These are phyloP conservation scores for Vigna hirtella DNA, from an alignment of 306 rosid genomes.

Conservation along the genomic window DNA sequence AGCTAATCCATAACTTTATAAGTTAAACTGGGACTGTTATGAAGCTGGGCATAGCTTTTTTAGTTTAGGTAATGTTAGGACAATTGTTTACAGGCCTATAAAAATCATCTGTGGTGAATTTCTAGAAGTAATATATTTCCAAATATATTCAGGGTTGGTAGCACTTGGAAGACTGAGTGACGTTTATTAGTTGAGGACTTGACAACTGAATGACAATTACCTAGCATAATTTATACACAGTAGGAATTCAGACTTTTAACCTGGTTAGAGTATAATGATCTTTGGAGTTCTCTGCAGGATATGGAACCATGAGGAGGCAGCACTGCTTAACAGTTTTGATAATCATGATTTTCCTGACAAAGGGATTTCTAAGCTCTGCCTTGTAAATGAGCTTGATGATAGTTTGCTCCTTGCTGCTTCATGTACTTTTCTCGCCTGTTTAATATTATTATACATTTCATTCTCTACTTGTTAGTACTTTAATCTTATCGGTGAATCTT, in stretches of 20 bases:
- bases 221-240: constrained; percentile 4
- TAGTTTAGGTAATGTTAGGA: not conserved
- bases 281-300: constrained; percentile 58
- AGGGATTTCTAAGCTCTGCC: constrained; percentile 93
- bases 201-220: not conserved
- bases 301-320: constrained; percentile 89
- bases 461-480: constrained; percentile 10
- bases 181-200: not conserved
- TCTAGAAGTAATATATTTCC: constrained; percentile 21
- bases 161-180: not conserved
- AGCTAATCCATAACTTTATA: constrained; percentile 4
- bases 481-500: constrained; percentile 29
- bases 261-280: constrained; percentile 35
- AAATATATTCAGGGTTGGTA: not conserved
- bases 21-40: constrained; percentile 23
- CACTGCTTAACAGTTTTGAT: constrained; percentile 86
- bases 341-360: constrained; percentile 91
- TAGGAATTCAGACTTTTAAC: constrained; percentile 15
- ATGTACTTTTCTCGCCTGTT: constrained; percentile 61
- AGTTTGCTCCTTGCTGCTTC: constrained; percentile 98
- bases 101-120: not conserved
- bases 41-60: constrained; percentile 26
- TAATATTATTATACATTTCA: constrained; percentile 22
- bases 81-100: not conserved
- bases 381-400: constrained; percentile 95